Evolutionary conservation across 2,329 filamentous ascomycete genomes (phyloP).

Genomic region (Arthrobotrys pseudoclavata): DNA sequence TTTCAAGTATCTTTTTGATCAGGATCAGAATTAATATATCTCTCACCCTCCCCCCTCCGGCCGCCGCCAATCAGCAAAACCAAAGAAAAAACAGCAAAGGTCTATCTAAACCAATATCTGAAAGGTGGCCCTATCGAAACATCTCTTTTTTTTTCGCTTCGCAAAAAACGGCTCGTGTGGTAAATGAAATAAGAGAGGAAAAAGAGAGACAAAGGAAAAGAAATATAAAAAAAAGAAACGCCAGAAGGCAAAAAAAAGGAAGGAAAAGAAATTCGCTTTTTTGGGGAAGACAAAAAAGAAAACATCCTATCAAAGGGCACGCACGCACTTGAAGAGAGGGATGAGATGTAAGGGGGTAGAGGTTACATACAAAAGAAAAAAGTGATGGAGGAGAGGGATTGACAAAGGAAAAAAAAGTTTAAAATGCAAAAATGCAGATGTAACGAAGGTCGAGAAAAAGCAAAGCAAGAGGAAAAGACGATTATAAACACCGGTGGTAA

Average conservation of each 20-base stretch:
- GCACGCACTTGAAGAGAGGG: conserved; percentile 29
- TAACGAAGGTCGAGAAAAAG: conserved; percentile 60
- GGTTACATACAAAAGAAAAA: conserved; percentile 40
- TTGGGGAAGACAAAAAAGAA: conserved; percentile 4
- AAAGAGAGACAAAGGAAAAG: background rate
- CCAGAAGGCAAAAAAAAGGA: background rate
- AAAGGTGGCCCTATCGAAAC: background rate
- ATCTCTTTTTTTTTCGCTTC: background rate
- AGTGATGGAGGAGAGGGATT: conserved; percentile 39
- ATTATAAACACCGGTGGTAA: conserved; percentile 60
- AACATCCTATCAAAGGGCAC: conserved; percentile 36
- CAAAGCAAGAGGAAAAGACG: conserved; percentile 28
- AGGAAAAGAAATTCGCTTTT: conserved; percentile 30
- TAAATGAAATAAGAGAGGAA: background rate
- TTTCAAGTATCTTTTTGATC: no score
- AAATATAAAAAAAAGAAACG: background rate
- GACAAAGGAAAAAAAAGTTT: conserved; percentile 25
- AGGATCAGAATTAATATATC: no score
- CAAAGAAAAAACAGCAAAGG: no score
- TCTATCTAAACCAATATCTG: no score
- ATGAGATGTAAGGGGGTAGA: conserved; percentile 45
- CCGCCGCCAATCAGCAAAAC: no score
- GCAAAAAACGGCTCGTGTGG: background rate
- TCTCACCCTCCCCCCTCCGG: no score
- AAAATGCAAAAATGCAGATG: conserved; percentile 22